A percentile compares a stretch with the other conserved stretches of the same genome.
Conservation (phyloP, 805 yeast genomes). For the Candida chauliodis region DNA sequence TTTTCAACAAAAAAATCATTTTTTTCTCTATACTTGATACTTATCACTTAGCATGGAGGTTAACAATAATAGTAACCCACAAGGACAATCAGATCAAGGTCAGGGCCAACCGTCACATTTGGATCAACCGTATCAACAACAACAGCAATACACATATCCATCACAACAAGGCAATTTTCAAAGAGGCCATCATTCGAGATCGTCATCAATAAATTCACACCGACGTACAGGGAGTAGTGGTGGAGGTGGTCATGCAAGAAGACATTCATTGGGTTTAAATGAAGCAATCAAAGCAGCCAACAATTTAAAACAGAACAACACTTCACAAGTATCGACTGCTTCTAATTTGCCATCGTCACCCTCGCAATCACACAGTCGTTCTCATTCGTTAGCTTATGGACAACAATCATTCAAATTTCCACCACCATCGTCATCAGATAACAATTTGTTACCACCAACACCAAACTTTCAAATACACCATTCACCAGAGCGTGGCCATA, state of each 20-base stretch:
- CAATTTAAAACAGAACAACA: conserved; percentile 56
- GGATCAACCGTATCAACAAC: too few relatives aligned
- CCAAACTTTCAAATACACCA: conserved; percentile 44
- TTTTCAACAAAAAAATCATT: neutral
- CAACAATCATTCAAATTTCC: conserved; percentile 62
- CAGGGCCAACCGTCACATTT: conserved; percentile 92
- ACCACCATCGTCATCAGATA: neutral
- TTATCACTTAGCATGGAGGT: conserved; percentile 12
- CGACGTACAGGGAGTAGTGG: conserved; percentile 33
- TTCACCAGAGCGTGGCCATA: conserved; percentile 39
- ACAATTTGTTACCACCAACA: conserved; percentile 48
- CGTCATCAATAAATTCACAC: conserved; percentile 27
- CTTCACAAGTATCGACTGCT: conserved; percentile 16
- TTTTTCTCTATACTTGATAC: conserved; percentile 9
- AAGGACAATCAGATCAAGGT: conserved; percentile 86
- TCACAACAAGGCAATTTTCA: conserved; percentile 2
- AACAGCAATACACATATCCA: conserved; percentile 8
- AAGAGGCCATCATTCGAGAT: conserved; percentile 31
- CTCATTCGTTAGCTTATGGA: conserved; percentile 42
- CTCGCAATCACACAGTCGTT: conserved; percentile 26
- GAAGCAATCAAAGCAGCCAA: conserved; percentile 99
- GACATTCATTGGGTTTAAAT: conserved; percentile 86
- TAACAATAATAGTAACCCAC: conserved; percentile 48
- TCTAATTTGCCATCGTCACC: conserved; percentile 17
- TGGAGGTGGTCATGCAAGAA: conserved; percentile 69